Base-by-base conservation (phyloP, 2,329 filamentous ascomycete species). In the Aspergillus arachidicola region DNA sequence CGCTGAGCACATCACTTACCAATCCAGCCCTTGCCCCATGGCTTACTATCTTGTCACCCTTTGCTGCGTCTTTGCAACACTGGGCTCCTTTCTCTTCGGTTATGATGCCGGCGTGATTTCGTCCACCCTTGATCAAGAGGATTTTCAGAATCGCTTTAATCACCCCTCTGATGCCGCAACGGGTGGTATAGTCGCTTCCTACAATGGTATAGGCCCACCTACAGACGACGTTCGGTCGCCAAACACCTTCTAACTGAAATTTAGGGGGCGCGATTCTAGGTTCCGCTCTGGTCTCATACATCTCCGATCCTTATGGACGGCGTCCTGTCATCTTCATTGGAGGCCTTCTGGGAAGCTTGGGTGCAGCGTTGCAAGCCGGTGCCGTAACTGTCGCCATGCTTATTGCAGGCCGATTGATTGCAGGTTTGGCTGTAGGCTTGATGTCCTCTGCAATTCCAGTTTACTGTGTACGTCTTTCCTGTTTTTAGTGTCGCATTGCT, bases 341-440 rank as follows among this genome's bases (percentile, higher is more conserved):
- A 12, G 72, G 73, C 14, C 12, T 77, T 12, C 62, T 77, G 9
- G 74, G 76, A 9, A 63, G 72, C n/a, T 53, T 79, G 3, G 79
- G 77, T 9, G 73, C 72, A 14, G 73, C 73, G 34, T 62, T 79
- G 19, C 77, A 79, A 61, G 74, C 74, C 10, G 76, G 73, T 26
- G 71, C 76, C 3, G 64, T 71, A 16, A 72, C 70, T 58, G 71
- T 79, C 66, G 60, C 61, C 38, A 70, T 84, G 79, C 71, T 85
- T 12, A 82, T 85, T 43, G 71, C 78, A n/a, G 83, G 83, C 7
- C 80, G 83, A 60, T 80, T 82, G 65, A 80, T 84, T 64, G 82
- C 81, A 12, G 83, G 83, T 5, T 60, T 83, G 14, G 82, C 82
- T 1, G 76, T 85, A n/a, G 83, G 83, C 3, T 72, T 82, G 57